Conservation (phyloP, 306 rosid species). For the Cucumis cinereus region DNA sequence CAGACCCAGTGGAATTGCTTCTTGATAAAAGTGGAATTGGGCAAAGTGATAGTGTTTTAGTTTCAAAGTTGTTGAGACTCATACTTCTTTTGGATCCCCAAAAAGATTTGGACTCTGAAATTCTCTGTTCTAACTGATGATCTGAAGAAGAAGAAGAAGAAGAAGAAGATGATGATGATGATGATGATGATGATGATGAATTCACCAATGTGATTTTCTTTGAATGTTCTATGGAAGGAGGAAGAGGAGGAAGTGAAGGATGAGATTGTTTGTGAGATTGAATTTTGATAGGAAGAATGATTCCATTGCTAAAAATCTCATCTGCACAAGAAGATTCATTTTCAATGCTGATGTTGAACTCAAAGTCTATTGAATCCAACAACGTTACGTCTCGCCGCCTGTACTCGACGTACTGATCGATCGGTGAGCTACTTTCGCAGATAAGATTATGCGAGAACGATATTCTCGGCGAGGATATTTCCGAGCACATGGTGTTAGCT, state of each 20-base stretch:
- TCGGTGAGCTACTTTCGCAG: conserved; percentile 14
- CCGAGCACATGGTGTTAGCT: conserved; percentile 42
- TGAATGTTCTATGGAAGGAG: conserved; percentile 8
- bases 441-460: conserved; percentile 56
- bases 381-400: conserved; percentile 28
- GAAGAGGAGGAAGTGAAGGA: conserved; percentile 38
- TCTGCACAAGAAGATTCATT: conserved; percentile 60
- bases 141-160: conserved; percentile 1
- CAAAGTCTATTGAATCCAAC: conserved; percentile 59
- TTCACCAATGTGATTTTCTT: conserved; percentile 21
- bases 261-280: neutral
- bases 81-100: conserved; percentile 86
- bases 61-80: conserved; percentile 63
- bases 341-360: conserved; percentile 38
- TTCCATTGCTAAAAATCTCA: conserved; percentile 77
- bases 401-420: conserved; percentile 4
- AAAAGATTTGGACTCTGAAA: conserved; percentile 45
- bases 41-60: conserved; percentile 28
- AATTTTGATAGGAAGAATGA: conserved; percentile 50
- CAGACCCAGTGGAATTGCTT: conserved; percentile 74
- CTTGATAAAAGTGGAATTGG: conserved; percentile 52
- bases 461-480: conserved; percentile 51
- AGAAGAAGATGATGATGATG: too few species aligned
- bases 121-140: conserved; percentile 20
- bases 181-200: neutral